Evolutionary conservation across 2,329 filamentous ascomycete genomes (phyloP).

Genomic region (Clonostachys rhizophaga): DNA sequence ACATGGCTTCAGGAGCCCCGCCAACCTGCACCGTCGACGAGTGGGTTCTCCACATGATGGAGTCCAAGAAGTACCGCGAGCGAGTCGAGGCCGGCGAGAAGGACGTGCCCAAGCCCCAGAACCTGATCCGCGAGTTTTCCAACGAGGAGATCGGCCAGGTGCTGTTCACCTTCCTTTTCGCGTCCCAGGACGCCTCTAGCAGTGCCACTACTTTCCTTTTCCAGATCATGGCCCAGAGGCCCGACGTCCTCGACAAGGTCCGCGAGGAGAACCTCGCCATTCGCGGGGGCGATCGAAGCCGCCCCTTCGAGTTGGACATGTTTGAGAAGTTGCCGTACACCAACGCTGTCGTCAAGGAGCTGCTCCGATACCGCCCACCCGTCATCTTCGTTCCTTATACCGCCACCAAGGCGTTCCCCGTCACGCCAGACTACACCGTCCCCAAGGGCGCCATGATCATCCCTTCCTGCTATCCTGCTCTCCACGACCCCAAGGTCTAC

Average conservation of each 20-base stretch:
- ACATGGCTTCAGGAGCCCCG: conserved; percentile 65
- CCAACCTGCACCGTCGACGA: conserved; percentile 72
- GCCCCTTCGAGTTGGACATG: conserved; percentile 36
- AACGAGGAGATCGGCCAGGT: conserved; percentile 43
- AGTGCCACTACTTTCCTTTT: conserved; percentile 49
- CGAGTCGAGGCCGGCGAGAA: conserved; percentile 53
- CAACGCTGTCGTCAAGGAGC: conserved; percentile 46
- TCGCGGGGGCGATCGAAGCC: conserved; percentile 31
- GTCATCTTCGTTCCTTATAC: conserved; percentile 51
- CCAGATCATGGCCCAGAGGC: conserved; percentile 43
- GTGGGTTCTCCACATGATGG: conserved; percentile 71
- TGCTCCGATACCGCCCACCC: conserved; percentile 44
- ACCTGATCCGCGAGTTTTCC: conserved; percentile 44
- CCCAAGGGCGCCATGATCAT: conserved; percentile 44
- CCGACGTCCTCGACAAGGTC: conserved; percentile 38
- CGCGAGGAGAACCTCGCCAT: conserved; percentile 40
- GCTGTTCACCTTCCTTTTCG: conserved; percentile 48
- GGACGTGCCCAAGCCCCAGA: conserved; percentile 33
- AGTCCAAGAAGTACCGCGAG: conserved; percentile 63
- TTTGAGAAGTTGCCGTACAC: conserved; percentile 45
- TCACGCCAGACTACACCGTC: conserved; percentile 40
- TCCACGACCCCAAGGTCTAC: conserved; percentile 43
- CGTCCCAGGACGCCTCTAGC: conserved; percentile 47
- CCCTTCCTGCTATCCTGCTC: conserved; percentile 44
- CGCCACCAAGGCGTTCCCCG: conserved; percentile 38